Percentiles rank a stretch among this genome's conserved stretches.
phyloP scores from a whole-genome alignment of 768 basidiomycete species.

The Pisolithus sp. region DNA sequence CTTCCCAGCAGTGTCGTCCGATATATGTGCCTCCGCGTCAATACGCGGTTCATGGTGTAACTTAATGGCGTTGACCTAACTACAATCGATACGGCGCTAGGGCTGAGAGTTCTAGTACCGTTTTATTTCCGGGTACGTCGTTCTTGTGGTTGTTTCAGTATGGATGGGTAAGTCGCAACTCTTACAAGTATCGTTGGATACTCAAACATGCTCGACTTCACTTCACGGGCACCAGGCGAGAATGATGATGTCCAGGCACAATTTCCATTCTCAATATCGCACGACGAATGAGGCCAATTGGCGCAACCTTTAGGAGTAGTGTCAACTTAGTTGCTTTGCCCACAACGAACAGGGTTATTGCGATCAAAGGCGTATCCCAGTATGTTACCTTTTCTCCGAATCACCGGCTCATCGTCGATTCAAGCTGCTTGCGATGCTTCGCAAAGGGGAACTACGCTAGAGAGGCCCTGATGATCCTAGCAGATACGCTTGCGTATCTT shows the following conservation, averaged over 20 bases:
- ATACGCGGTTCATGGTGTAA: too few relatives aligned
- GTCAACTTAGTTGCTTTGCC: constrained; percentile 82
- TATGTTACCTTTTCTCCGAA: constrained; percentile 48
- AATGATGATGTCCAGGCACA: constrained; percentile 61
- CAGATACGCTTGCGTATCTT: constrained; percentile 89
- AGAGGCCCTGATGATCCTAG: constrained; percentile 70
- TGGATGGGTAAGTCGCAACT: constrained; percentile 32
- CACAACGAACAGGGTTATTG: constrained; percentile 84
- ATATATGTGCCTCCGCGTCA: too few relatives aligned
- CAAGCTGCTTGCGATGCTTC: background rate
- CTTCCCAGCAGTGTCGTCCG: too few relatives aligned
- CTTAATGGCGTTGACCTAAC: too few relatives aligned
- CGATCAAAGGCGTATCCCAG: constrained; percentile 56
- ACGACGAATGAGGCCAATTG: constrained; percentile 58
- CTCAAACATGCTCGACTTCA: background rate
- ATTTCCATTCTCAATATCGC: constrained; percentile 77
- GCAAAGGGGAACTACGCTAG: constrained; percentile 40
- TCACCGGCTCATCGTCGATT: too few relatives aligned
- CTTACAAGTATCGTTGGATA: background rate
- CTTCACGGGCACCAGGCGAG: constrained; percentile 37
- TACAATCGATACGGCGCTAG: constrained; percentile 50
- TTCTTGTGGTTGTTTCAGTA: constrained; percentile 83
- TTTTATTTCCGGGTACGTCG: constrained; percentile 86
- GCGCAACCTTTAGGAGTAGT: constrained; percentile 64
- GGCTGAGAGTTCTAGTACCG: constrained; percentile 52